phyloP scores from a whole-genome alignment of 768 basidiomycete genomes.

The Sutorius australiensis region DNA sequence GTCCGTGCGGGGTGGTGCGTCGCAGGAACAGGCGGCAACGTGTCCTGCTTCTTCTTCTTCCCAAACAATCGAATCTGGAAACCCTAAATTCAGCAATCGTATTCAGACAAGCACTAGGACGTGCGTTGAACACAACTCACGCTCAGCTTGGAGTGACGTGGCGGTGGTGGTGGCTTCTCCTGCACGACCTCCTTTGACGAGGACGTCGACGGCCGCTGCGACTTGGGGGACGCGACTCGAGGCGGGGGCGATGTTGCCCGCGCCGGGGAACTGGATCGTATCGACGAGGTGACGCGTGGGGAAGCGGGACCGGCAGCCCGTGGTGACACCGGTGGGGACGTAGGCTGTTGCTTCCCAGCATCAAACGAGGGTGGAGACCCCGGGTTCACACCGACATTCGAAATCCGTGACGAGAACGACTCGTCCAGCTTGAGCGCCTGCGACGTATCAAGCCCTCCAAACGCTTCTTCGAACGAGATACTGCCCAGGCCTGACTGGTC shows the following conservation, averaged over 20 bases:
- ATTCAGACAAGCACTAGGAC: neutral
- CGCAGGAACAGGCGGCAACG: conserved; percentile 41
- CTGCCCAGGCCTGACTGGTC: conserved; percentile 9
- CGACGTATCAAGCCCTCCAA: conserved; percentile 42
- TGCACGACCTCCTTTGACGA: conserved; percentile 52
- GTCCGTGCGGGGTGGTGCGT: conserved; percentile 40
- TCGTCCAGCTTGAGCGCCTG: conserved; percentile 39
- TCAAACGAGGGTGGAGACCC: conserved; percentile 16
- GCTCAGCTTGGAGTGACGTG: conserved; percentile 70
- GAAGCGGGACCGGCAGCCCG: conserved; percentile 25
- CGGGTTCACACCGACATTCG: conserved; percentile 28
- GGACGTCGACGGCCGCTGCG: conserved; percentile 53
- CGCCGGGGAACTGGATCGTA: conserved; percentile 39
- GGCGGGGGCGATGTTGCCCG: conserved; percentile 46
- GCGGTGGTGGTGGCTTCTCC: conserved; percentile 51
- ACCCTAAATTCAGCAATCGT: conserved; percentile 5
- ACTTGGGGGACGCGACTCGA: conserved; percentile 52
- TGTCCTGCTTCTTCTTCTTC: conserved; percentile 65
- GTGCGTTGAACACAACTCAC: conserved; percentile 43
- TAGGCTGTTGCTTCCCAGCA: conserved; percentile 32
- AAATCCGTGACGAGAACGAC: conserved; percentile 35
- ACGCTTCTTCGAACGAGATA: conserved; percentile 55
- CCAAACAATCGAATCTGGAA: conserved; percentile 68
- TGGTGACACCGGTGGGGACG: conserved; percentile 42
- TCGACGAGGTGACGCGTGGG: conserved; percentile 26